phyloP scores from a whole-genome alignment of 2,329 filamentous ascomycete genomes.

The Lasiodiplodia sp. region DNA sequence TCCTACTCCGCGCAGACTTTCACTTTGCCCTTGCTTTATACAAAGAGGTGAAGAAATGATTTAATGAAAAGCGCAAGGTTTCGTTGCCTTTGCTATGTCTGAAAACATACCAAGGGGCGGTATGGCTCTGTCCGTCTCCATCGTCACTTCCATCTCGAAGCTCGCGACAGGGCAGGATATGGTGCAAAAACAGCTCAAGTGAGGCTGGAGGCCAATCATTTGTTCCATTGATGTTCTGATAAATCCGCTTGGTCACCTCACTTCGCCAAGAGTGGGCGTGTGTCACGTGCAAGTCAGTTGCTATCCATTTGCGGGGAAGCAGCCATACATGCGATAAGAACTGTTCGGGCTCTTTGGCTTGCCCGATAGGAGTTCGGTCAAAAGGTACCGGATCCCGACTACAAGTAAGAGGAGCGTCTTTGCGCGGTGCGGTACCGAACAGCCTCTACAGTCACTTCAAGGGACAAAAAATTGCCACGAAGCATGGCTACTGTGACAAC shows the following conservation, averaged over 20 bases:
- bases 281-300: conserved; percentile 11
- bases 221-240: not conserved
- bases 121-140: not conserved
- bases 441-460: not conserved
- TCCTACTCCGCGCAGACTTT: not conserved
- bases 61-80: too few species aligned
- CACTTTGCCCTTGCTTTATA: too few species aligned
- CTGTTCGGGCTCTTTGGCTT: not conserved
- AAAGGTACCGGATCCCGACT: not conserved
- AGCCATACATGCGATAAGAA: conserved; percentile 13
- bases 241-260: not conserved
- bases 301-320: not conserved
- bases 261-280: conserved; percentile 21
- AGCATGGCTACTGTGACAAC: conserved; percentile 5
- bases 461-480: not conserved
- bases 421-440: not conserved
- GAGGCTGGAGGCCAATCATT: not conserved
- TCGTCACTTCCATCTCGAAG: not conserved
- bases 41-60: too few species aligned
- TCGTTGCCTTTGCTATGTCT: too few species aligned
- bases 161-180: not conserved
- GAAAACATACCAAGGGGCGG: too few species aligned
- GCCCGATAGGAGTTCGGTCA: not conserved
- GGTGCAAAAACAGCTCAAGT: not conserved
- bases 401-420: not conserved